Evolutionary conservation across 2,329 filamentous ascomycete genomes (phyloP).

Genomic region (Fusarium acutatum): DNA sequence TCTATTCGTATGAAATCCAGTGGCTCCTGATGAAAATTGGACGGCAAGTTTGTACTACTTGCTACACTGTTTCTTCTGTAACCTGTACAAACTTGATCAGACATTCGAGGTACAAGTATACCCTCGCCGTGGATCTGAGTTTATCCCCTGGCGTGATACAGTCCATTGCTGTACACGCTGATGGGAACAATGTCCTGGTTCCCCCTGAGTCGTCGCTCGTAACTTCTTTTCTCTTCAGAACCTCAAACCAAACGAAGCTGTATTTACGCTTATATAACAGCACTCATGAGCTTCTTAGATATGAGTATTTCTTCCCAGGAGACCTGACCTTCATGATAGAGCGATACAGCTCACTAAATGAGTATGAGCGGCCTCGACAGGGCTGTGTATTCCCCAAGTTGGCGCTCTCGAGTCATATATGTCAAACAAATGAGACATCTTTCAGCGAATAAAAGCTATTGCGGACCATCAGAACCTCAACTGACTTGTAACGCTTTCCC

Average conservation of each 20-base stretch:
- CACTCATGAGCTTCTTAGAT: background rate
- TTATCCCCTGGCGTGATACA: too few species aligned
- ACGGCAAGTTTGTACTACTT: background rate
- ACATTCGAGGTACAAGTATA: background rate
- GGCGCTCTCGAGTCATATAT: background rate
- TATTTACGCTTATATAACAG: background rate
- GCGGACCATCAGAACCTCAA: background rate
- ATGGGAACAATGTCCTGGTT: background rate
- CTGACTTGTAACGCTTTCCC: background rate
- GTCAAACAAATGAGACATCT: background rate
- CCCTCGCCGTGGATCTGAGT: background rate
- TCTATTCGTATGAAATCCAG: background rate
- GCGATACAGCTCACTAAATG: background rate
- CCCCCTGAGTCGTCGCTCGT: background rate
- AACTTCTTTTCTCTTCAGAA: background rate
- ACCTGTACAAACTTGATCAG: background rate
- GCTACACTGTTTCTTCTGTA: background rate
- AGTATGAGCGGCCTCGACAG: background rate
- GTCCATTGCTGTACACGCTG: background rate
- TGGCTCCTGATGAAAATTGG: background rate
- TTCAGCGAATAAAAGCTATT: background rate
- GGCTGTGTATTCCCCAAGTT: background rate
- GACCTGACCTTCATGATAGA: background rate
- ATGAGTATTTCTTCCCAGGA: background rate
- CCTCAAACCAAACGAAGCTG: background rate